Percentiles rank a stretch among this genome's conserved stretches.
These are phyloP conservation scores for Poa pratensis DNA, from an alignment of 176 grass and related monocot genomes.

Conservation along the genomic window DNA sequence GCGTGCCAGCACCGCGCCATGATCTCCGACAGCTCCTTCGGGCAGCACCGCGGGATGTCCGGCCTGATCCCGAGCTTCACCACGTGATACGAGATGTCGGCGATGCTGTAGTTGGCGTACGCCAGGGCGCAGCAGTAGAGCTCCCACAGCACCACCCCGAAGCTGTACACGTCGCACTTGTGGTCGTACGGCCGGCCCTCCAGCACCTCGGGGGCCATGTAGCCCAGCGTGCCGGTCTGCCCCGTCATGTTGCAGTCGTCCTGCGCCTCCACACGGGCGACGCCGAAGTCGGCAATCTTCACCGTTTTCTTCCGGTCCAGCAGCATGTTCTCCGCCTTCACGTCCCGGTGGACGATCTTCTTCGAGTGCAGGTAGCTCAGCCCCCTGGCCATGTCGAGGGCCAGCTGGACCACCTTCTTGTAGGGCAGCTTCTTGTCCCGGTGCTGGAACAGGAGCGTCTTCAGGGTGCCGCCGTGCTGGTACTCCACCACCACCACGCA, in stretches of 20 bases:
- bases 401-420: slow-evolving; percentile 65
- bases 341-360: slow-evolving; percentile 87
- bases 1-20: slow-evolving; percentile 83
- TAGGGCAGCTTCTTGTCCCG: slow-evolving; percentile 62
- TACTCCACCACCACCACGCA: slow-evolving; percentile 83
- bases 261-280: slow-evolving; percentile 84
- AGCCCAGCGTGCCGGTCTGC: slow-evolving; percentile 81
- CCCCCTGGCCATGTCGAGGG: slow-evolving; percentile 74
- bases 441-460: slow-evolving; percentile 74
- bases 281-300: slow-evolving; percentile 92
- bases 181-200: slow-evolving; percentile 77
- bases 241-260: slow-evolving; percentile 69
- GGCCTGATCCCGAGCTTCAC: slow-evolving; percentile 80
- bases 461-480: slow-evolving; percentile 75
- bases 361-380: slow-evolving; percentile 81
- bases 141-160: slow-evolving; percentile 85
- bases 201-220: slow-evolving; percentile 97
- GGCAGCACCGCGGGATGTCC: slow-evolving; percentile 78
- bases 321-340: slow-evolving; percentile 96
- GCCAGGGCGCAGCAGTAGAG: slow-evolving; percentile 93
- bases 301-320: slow-evolving; percentile 62
- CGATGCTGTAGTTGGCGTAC: slow-evolving; percentile 69
- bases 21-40: slow-evolving; percentile 59
- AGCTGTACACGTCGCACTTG: slow-evolving; percentile 96
- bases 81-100: slow-evolving; percentile 73